Evolutionary conservation across 768 basidiomycete genomes (phyloP).

Genomic region (Tephrocybe sp.): DNA sequence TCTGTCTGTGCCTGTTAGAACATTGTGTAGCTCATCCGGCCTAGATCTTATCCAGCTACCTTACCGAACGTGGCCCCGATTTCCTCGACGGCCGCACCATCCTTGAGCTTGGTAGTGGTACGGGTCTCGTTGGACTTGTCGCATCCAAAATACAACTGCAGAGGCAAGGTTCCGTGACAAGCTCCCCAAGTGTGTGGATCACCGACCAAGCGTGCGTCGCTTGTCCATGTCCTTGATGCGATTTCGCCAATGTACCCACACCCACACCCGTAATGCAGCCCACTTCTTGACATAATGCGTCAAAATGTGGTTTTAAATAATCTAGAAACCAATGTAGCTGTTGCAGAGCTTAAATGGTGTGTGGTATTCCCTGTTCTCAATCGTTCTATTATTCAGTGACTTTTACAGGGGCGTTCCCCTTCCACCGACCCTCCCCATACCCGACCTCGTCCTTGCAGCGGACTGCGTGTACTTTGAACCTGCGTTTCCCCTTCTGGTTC

Average conservation of each 20-base stretch:
- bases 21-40: conserved; percentile 9
- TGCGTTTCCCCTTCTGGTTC: conserved; percentile 83
- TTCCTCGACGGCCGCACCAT: conserved; percentile 58
- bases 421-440: conserved; percentile 43
- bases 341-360: conserved; percentile 83
- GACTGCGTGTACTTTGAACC: conserved; percentile 98
- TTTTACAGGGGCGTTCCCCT: conserved; percentile 62
- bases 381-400: conserved; percentile 11
- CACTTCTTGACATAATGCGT: conserved; percentile 76
- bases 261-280: conserved; percentile 41
- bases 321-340: conserved; percentile 49
- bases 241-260: background rate
- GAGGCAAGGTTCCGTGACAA: conserved; percentile 18
- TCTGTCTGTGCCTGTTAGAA: conserved; percentile 29
- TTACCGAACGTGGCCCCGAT: conserved; percentile 52
- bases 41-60: conserved; percentile 79
- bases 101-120: conserved; percentile 88
- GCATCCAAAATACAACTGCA: conserved; percentile 53
- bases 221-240: conserved; percentile 1
- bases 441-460: conserved; percentile 81
- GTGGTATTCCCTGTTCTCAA: conserved; percentile 20
- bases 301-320: conserved; percentile 71
- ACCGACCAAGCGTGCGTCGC: conserved; percentile 92
- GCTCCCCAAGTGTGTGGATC: conserved; percentile 63
- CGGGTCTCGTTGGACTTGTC: conserved; percentile 89